Evolutionary conservation across 2,329 filamentous ascomycete species (phyloP).

Genomic region (Triangularia setosa): DNA sequence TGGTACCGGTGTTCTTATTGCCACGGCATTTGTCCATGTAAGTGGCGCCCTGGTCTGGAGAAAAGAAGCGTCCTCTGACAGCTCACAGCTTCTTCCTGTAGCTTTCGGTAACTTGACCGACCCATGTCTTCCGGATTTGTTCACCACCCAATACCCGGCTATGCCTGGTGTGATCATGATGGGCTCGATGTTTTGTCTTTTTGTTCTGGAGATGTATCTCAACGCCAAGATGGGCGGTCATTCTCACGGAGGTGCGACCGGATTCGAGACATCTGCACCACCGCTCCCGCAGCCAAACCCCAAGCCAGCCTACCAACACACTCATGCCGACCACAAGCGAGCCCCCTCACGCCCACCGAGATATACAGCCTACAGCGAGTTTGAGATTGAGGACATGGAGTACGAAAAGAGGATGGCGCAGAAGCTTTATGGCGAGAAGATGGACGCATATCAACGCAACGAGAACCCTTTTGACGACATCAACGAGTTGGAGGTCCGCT

Average conservation of each 20-base stretch:
- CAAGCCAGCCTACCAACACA: conserved; percentile 11
- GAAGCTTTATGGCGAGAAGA: conserved; percentile 31
- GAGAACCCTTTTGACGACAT: conserved; percentile 25
- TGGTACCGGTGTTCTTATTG: conserved; percentile 67
- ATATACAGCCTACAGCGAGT: conserved; percentile 29
- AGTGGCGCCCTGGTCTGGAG: conserved; percentile 18
- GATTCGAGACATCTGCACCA: conserved; percentile 30
- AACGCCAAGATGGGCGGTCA: conserved; percentile 52
- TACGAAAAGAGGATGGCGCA: conserved; percentile 42
- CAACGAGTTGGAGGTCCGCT: conserved; percentile 31
- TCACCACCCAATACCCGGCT: conserved; percentile 56
- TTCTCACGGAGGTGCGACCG: conserved; percentile 54
- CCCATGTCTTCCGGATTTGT: conserved; percentile 56
- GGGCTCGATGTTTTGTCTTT: conserved; percentile 56
- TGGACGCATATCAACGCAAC: conserved; percentile 8
- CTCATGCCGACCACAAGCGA: not conserved
- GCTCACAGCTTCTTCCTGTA: conserved; percentile 50
- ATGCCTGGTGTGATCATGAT: conserved; percentile 65
- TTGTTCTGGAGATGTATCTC: conserved; percentile 60
- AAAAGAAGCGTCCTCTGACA: conserved; percentile 2
- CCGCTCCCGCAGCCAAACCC: not conserved
- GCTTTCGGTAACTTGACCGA: conserved; percentile 52
- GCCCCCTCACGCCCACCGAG: conserved; percentile 32
- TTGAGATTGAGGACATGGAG: conserved; percentile 34
- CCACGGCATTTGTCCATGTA: conserved; percentile 70